These are phyloP conservation scores for Trametes coccinea DNA, from an alignment of 768 basidiomycete genomes.

Conservation along the genomic window DNA sequence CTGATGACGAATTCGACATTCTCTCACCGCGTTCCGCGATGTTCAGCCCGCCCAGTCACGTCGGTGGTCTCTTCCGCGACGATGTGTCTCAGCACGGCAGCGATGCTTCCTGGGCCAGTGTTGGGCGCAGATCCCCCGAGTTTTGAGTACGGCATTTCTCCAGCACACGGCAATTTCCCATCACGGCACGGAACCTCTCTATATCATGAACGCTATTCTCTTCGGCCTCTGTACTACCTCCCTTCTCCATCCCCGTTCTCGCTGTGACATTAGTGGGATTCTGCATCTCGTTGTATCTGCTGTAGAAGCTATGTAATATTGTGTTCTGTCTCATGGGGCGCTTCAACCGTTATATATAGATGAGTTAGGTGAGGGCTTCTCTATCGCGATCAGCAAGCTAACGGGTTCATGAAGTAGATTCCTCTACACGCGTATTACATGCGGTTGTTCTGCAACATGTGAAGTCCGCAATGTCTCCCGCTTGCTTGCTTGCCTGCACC, in stretches of 20 bases:
- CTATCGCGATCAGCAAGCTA: no score
- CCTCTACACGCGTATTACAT: no score
- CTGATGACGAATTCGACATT: constrained; percentile 27
- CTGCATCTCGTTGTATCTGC: constrained; percentile 10
- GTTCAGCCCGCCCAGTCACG: constrained; percentile 26
- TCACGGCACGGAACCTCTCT: constrained; percentile 3
- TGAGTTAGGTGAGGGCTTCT: no score
- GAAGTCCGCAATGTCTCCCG: no score
- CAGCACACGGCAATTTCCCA: not conserved
- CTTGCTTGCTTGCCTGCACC: no score
- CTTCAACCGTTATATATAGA: no score
- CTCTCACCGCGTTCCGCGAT: constrained; percentile 30
- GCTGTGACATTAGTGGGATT: constrained; percentile 7
- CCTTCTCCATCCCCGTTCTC: not conserved
- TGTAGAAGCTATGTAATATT: constrained; percentile 1
- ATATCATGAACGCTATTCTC: constrained; percentile 9
- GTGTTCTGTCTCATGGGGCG: not conserved
- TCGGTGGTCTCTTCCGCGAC: constrained; percentile 19
- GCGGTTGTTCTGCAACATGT: no score
- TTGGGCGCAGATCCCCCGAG: constrained; percentile 29
- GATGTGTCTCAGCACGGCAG: constrained; percentile 23
- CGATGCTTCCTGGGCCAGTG: constrained; percentile 28
- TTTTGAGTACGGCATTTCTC: constrained; percentile 6
- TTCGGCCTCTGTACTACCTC: constrained; percentile 7
- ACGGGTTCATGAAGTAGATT: no score